Percentiles rank a stretch among this genome's conserved stretches.
phyloP scores from a whole-genome alignment of 495 filamentous ascomycete genomes.

The Penicillium dipodomyicola region DNA sequence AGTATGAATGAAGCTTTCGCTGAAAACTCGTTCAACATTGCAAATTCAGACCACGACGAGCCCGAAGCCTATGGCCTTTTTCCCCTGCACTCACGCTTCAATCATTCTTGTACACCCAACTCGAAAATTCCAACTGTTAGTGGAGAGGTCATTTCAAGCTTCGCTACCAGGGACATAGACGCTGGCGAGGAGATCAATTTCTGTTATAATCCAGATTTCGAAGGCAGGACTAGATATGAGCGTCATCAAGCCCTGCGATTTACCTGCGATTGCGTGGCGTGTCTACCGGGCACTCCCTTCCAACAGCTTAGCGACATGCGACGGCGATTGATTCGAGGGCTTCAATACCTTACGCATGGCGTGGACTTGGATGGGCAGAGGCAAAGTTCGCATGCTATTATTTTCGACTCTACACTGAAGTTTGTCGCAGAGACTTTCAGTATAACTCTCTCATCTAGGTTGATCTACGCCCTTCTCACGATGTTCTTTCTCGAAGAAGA shows the following conservation, averaged over 20 bases:
- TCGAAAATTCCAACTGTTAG: not conserved
- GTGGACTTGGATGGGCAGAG: not conserved
- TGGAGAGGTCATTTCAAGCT: not conserved
- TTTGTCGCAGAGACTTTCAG: not conserved
- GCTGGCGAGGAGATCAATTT: not conserved
- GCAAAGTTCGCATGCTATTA: not conserved
- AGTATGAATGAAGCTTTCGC: not conserved
- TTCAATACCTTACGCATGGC: not conserved
- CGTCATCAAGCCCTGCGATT: not conserved
- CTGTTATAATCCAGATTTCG: not conserved
- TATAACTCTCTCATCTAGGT: not conserved
- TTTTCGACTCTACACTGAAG: not conserved
- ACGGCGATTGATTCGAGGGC: not conserved
- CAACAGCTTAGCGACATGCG: not conserved
- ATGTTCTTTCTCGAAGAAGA: not conserved
- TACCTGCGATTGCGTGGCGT: not conserved
- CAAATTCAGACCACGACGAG: not conserved
- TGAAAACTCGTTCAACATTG: conserved; percentile 1
- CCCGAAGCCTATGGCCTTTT: not conserved
- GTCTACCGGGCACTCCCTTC: not conserved
- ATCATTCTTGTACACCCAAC: not conserved
- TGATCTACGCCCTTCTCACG: not conserved
- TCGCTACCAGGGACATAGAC: not conserved
- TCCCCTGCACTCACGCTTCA: not conserved
- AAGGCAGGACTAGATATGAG: not conserved